Conservation (phyloP, 805 yeast species). For the Grigorovia yakushimaensis region DNA sequence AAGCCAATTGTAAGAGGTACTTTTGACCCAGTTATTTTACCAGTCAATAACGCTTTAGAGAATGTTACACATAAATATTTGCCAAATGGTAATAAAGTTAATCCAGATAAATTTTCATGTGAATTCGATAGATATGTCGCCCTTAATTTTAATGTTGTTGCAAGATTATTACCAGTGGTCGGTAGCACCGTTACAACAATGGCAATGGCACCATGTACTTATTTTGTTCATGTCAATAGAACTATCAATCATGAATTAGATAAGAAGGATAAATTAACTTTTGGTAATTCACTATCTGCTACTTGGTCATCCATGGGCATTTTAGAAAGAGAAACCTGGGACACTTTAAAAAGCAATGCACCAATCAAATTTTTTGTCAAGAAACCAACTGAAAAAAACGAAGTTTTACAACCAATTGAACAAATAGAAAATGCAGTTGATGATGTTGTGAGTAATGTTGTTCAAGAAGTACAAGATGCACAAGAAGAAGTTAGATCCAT, state of each 20-base stretch:
- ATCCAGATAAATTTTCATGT: conserved; percentile 34
- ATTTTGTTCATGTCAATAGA: conserved; percentile 29
- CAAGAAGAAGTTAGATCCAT: background rate
- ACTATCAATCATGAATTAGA: conserved; percentile 34
- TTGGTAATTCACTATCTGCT: conserved; percentile 26
- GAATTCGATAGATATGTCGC: conserved; percentile 47
- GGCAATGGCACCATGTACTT: conserved; percentile 28
- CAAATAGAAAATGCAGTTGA: background rate
- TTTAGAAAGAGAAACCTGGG: conserved; percentile 24
- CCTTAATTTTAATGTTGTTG: conserved; percentile 31
- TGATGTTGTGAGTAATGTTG: background rate
- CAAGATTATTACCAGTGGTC: conserved; percentile 1
- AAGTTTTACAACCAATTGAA: background rate
- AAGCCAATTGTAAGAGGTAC: conserved; percentile 54
- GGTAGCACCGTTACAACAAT: background rate
- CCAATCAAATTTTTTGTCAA: background rate
- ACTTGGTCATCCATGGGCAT: conserved; percentile 25
- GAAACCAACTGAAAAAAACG: background rate
- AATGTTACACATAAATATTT: conserved; percentile 34
- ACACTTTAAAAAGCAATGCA: background rate
- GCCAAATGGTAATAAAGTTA: conserved; percentile 36
- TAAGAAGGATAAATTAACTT: conserved; percentile 31
- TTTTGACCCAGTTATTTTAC: conserved; percentile 52
- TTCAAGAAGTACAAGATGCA: background rate
- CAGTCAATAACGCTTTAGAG: conserved; percentile 48